A percentile compares a stretch with the other conserved stretches of the same genome.
Evolutionary conservation across 2,329 filamentous ascomycete species (phyloP).

Genomic region (Xylaria sp.): DNA sequence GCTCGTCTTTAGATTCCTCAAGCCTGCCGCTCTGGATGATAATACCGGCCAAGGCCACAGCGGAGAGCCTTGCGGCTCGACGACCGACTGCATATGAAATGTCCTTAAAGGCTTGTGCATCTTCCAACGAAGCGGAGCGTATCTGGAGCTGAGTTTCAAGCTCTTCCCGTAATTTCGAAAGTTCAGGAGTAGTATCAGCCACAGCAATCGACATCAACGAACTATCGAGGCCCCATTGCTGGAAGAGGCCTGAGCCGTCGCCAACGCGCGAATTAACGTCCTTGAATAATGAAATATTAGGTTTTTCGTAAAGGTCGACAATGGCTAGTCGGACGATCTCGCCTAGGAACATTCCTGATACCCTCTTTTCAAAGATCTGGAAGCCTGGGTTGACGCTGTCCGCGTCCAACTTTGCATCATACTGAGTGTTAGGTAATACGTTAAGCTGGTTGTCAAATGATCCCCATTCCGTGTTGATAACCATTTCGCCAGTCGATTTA

Average conservation of each 20-base stretch:
- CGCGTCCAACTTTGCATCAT: conserved; percentile 81
- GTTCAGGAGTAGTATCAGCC: conserved; percentile 78
- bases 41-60: conserved; percentile 87
- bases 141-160: conserved; percentile 82
- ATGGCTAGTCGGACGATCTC: conserved; percentile 88
- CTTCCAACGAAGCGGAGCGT: conserved; percentile 79
- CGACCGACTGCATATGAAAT: conserved; percentile 86
- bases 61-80: conserved; percentile 87
- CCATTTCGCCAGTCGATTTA: conserved; percentile 88
- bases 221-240: conserved; percentile 91
- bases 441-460: conserved; percentile 95
- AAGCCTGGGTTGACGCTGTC: conserved; percentile 90
- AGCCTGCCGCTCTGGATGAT: conserved; percentile 84
- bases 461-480: conserved; percentile 98
- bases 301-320: conserved; percentile 76
- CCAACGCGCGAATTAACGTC: conserved; percentile 77
- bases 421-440: conserved; percentile 85
- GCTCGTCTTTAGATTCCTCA: conserved; percentile 69
- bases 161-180: conserved; percentile 79
- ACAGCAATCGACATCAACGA: conserved; percentile 89
- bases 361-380: conserved; percentile 99
- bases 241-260: conserved; percentile 74
- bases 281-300: conserved; percentile 76
- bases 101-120: conserved; percentile 87
- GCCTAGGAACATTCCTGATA: conserved; percentile 97